Percentiles rank a stretch among this genome's conserved stretches.
phyloP scores from a whole-genome alignment of 2,329 filamentous ascomycete genomes.

The Tolypocladium amazonense region DNA sequence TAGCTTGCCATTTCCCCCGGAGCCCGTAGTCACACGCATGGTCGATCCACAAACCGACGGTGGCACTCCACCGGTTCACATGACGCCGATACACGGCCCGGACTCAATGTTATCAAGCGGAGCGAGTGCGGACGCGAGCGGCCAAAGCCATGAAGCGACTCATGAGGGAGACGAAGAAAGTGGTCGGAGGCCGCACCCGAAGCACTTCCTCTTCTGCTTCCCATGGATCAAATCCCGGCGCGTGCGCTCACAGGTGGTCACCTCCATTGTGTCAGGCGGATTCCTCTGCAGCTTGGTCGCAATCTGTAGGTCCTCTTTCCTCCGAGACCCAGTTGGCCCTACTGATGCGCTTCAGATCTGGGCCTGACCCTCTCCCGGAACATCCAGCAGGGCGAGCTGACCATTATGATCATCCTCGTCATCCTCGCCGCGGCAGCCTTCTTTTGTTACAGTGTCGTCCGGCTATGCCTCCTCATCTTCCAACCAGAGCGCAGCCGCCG shows the following conservation, averaged over 20 bases:
- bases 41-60: not conserved
- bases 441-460: slow-evolving; percentile 70
- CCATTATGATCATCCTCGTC: slow-evolving; percentile 69
- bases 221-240: slow-evolving; percentile 43
- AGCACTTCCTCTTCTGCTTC: slow-evolving; percentile 41
- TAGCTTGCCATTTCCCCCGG: slow-evolving; percentile 6
- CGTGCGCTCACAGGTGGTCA: slow-evolving; percentile 44
- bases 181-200: slow-evolving; percentile 15
- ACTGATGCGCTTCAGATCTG: slow-evolving; percentile 45
- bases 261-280: slow-evolving; percentile 54
- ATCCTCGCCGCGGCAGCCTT: slow-evolving; percentile 65
- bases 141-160: not conserved
- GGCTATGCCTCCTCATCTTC: slow-evolving; percentile 57
- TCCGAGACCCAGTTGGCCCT: not conserved
- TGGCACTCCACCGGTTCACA: not conserved
- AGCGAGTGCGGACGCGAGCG: not conserved
- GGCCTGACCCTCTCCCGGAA: slow-evolving; percentile 57
- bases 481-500: slow-evolving; percentile 27
- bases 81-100: not conserved
- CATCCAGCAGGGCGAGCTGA: slow-evolving; percentile 58
- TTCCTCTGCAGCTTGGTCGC: slow-evolving; percentile 49
- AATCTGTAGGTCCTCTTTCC: slow-evolving; percentile 48
- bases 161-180: not conserved
- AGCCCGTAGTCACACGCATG: not conserved
- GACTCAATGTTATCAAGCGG: not conserved